Base-by-base conservation (phyloP, 73 alveolate species). In the Symbiodinium pilosum region DNA sequence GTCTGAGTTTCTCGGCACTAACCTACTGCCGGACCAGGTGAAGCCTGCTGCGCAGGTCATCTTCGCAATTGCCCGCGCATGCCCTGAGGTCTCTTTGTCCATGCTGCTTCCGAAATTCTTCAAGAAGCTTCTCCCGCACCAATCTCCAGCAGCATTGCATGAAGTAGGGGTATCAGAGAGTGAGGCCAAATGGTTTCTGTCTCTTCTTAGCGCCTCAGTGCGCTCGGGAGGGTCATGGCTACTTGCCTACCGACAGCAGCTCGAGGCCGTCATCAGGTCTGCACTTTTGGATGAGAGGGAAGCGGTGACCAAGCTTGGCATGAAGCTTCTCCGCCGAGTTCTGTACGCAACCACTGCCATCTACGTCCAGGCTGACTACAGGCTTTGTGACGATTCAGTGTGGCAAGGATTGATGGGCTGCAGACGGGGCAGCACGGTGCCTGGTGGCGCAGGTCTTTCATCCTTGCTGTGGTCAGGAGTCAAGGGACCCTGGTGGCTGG, bases 231-330 rank as follows among this genome's bases (percentile, higher is more conserved):
- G 95, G 28, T 84, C 86, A 11, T 6, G n/a, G 44, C 24, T 89
- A 38, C 52, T 89, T 56, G 86, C 95, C 16, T 51, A 64, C 44
- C 44, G 69, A 30, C 86, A 41, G 43, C 86, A 59, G 47, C 47
- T 89, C 75, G 87, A 89, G 75, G 40, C 43, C 28, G 34, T 89
- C 47, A 89, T 89, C 73, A 24, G 95, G 44, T 81, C 87, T 26
- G 75, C 87, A 43, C 75, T 89, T 43, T 28, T 89, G 71, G 95
- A 89, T 42, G 95, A 89, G 95, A 86, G 95, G 11, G 95, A 89
- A 44, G 95, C 87, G 12, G 95, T 89, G 87, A 89, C 75, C 73
- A 89, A 89, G 86, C 95, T 89, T 52, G 95, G 95, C 44, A 89
- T 89, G 95, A 89, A 89, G 87, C 95, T 89, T 39, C 40, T 89